Percentiles rank a stretch among this genome's conserved stretches.
Evolutionary conservation across 306 rosid genomes (phyloP).

Genomic region (Ochetophila trinervis): DNA sequence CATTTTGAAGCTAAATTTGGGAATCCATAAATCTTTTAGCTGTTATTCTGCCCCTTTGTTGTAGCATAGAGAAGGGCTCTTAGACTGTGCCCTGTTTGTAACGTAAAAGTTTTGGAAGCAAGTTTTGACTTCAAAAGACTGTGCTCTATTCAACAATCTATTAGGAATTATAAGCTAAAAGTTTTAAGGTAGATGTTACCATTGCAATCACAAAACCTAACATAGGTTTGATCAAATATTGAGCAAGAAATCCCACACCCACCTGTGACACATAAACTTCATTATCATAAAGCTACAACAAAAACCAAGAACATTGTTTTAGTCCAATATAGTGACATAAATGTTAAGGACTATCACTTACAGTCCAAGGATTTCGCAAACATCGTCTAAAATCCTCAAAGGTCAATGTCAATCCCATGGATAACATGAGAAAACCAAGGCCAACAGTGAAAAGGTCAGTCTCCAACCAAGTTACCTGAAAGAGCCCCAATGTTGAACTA

Average conservation of each 20-base stretch:
- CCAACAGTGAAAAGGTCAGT: slow-evolving; percentile 84
- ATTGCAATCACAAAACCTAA: slow-evolving; percentile 71
- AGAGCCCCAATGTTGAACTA: slow-evolving; percentile 24
- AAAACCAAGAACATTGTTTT: slow-evolving; percentile 1
- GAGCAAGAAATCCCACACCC: slow-evolving; percentile 96
- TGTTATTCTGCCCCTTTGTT: background rate
- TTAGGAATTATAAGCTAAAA: slow-evolving; percentile 1
- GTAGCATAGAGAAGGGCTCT: background rate
- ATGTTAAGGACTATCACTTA: slow-evolving; percentile 23
- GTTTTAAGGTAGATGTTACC: slow-evolving; percentile 40
- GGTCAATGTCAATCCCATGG: slow-evolving; percentile 93
- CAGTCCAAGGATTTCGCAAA: slow-evolving; percentile 91
- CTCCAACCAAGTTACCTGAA: slow-evolving; percentile 90
- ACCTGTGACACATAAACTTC: slow-evolving; percentile 60
- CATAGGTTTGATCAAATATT: slow-evolving; percentile 79
- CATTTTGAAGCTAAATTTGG: background rate
- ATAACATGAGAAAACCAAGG: slow-evolving; percentile 92
- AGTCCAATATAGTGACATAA: background rate
- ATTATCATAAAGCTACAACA: slow-evolving; percentile 12
- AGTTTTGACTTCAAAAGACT: background rate
- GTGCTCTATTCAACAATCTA: slow-evolving; percentile 14
- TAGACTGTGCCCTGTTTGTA: no score
- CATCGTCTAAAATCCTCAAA: slow-evolving; percentile 92
- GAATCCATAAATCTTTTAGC: background rate
- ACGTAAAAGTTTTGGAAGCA: background rate